These are phyloP conservation scores for Annona cherimola DNA, from an alignment of 164 flowering plant species.

Conservation along the genomic window DNA sequence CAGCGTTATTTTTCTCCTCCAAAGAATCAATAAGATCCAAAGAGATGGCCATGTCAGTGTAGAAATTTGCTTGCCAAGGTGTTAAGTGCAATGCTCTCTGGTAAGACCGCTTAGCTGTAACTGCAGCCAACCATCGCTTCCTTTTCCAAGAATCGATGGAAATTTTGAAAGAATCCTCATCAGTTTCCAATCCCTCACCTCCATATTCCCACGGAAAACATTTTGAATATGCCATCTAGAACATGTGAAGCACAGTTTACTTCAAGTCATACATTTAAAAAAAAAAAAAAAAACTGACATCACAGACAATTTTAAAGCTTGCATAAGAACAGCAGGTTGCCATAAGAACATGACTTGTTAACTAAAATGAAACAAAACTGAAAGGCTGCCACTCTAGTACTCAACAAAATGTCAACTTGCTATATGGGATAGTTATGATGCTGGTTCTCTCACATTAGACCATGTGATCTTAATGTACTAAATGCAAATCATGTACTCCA, in stretches of 20 bases:
- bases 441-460: neutral
- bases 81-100: slow-evolving; percentile 88
- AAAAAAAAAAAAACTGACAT: neutral
- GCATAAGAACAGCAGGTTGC: neutral
- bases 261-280: neutral
- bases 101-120: slow-evolving; percentile 58
- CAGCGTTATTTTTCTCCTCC: slow-evolving; percentile 24
- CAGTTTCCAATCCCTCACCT: slow-evolving; percentile 14
- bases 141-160: slow-evolving; percentile 64
- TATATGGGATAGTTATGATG: neutral
- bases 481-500: neutral
- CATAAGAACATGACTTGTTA: neutral
- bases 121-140: slow-evolving; percentile 46
- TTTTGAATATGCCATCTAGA: slow-evolving; percentile 68
- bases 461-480: neutral
- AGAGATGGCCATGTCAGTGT: slow-evolving; percentile 70
- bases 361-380: too few species aligned
- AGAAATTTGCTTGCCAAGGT: slow-evolving; percentile 86
- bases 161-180: slow-evolving; percentile 37
- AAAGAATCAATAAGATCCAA: slow-evolving; percentile 45
- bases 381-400: neutral
- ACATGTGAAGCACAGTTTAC: neutral
- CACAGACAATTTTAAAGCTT: neutral
- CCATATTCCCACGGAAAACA: slow-evolving; percentile 76
- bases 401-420: neutral